Percentiles rank a stretch among this genome's conserved stretches.
Conservation (phyloP, 768 basidiomycete genomes). For the Tulasnella sp. region DNA sequence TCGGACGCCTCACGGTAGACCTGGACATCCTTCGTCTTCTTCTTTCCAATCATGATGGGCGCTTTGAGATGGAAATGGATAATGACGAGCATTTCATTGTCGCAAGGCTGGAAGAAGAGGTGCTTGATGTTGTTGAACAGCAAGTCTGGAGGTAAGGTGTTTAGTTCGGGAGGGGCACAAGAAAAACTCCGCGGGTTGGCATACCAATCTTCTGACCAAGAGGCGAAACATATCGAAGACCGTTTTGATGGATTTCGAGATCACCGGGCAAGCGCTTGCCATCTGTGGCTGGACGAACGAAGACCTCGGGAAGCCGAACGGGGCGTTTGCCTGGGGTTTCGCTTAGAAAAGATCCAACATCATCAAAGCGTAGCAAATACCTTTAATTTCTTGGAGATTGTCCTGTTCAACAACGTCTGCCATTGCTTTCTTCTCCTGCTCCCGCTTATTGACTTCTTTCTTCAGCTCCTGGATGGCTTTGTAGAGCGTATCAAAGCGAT, state of each 20-base stretch:
- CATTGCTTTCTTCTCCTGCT: conserved; percentile 97
- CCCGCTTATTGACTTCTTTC: conserved; percentile 95
- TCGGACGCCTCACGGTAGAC: conserved; percentile 98
- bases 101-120: conserved; percentile 98
- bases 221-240: conserved; percentile 87
- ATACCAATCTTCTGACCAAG: conserved; percentile 89
- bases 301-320: conserved; percentile 84
- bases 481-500: conserved; percentile 85
- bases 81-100: conserved; percentile 91
- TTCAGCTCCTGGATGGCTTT: conserved; percentile 94
- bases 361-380: conserved; percentile 41
- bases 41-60: conserved; percentile 99
- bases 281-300: conserved; percentile 90
- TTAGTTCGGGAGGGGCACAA: conserved; percentile 19
- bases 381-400: conserved; percentile 83
- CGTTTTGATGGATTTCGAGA: conserved; percentile 97
- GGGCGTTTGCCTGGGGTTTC: conserved; percentile 49
- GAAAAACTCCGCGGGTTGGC: conserved; percentile 40
- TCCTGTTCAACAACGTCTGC: conserved; percentile 98
- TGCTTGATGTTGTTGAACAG: conserved; percentile 98
- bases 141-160: conserved; percentile 60
- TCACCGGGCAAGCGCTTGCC: conserved; percentile 96
- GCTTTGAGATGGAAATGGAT: conserved; percentile 91
- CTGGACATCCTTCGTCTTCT: conserved; percentile 98
- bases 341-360: not conserved